Conservation (phyloP, 306 rosid species). For the Acacia acuminata region DNA sequence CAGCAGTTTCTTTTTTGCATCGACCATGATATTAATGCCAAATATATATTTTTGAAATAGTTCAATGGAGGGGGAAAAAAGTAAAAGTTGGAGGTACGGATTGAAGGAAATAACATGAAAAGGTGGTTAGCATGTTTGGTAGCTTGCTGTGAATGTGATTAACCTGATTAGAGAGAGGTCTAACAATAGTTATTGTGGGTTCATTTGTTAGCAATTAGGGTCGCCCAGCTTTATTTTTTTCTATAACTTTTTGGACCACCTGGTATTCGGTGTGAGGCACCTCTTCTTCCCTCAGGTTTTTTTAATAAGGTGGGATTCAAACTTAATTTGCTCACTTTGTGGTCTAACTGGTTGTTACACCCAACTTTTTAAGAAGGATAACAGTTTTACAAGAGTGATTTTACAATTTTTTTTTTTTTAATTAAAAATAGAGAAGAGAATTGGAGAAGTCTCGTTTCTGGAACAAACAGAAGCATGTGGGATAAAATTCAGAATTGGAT, state of each 20-base stretch:
- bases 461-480: neutral
- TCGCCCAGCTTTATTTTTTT: no score
- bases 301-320: no score
- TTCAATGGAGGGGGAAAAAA: neutral
- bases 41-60: neutral
- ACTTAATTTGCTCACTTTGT: no score
- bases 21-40: neutral
- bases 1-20: neutral
- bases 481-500: neutral
- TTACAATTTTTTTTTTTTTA: neutral
- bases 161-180: neutral
- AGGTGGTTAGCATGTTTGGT: neutral
- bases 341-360: no score
- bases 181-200: neutral
- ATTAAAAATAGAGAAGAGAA: no score
- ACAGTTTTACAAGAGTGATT: neutral
- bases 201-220: neutral
- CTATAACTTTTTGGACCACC: no score
- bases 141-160: neutral
- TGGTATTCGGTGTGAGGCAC: no score
- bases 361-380: neutral
- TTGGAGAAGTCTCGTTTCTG: neutral
- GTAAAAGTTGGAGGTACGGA: neutral
- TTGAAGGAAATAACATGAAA: neutral
- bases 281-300: no score